These are phyloP conservation scores for Colletotrichum neosansevieriae DNA, from an alignment of 2,329 filamentous ascomycete genomes.

Conservation along the genomic window DNA sequence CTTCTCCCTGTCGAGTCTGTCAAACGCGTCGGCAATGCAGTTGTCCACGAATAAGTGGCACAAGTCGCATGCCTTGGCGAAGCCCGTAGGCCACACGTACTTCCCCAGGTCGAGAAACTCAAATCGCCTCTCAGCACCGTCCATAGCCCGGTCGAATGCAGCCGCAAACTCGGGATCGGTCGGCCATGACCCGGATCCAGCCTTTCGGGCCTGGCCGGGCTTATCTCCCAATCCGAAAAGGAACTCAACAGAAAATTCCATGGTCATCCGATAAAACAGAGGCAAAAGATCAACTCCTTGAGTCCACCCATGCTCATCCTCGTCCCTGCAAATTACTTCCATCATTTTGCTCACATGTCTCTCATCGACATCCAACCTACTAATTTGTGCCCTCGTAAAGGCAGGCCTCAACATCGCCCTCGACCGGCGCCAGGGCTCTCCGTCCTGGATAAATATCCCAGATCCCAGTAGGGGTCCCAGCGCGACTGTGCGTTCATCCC, in stretches of 20 bases:
- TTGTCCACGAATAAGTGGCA: conserved; percentile 44
- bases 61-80: not conserved
- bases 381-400: conserved; percentile 49
- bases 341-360: conserved; percentile 45
- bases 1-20: not conserved
- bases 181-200: too few relatives aligned
- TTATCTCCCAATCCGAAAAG: not conserved
- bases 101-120: not conserved
- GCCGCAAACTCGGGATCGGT: not conserved
- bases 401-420: conserved; percentile 50
- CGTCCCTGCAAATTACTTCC: not conserved
- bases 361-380: conserved; percentile 46
- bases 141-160: not conserved
- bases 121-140: too few relatives aligned
- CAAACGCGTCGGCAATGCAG: conserved; percentile 51
- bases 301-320: not conserved
- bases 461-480: conserved; percentile 53
- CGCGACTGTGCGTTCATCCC: conserved; percentile 46
- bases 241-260: not conserved
- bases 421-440: conserved; percentile 55
- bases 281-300: conserved; percentile 50
- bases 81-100: not conserved
- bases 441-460: conserved; percentile 63
- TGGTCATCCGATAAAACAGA: not conserved
- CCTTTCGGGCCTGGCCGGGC: not conserved